These are phyloP conservation scores for Grifola frondosa DNA, from an alignment of 1,284 basidiomycete species.

Conservation along the genomic window DNA sequence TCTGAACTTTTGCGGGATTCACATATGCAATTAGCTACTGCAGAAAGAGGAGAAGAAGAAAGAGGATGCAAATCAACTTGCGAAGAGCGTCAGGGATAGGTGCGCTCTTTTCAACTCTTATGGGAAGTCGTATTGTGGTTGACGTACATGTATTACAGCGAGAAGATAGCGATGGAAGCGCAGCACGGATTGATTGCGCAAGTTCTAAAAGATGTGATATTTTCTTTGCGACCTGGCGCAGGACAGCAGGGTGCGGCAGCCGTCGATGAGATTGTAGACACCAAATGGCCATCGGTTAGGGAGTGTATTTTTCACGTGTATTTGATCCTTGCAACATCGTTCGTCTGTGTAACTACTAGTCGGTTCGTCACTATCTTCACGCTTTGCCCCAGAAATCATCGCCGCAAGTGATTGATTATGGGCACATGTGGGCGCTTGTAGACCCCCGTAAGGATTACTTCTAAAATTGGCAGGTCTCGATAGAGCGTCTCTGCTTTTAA, in stretches of 20 bases:
- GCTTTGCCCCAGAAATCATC: too few relatives aligned
- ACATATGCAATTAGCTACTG: constrained; percentile 24
- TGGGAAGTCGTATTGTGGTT: too few relatives aligned
- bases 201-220: constrained; percentile 85
- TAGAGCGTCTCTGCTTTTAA: too few relatives aligned
- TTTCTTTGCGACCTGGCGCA: constrained; percentile 59
- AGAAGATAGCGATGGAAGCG: constrained; percentile 83
- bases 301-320: not conserved
- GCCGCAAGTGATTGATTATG: too few relatives aligned
- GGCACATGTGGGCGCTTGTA: too few relatives aligned
- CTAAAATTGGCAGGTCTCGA: too few relatives aligned
- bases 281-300: constrained; percentile 38
- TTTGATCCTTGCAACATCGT: not conserved
- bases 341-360: too few relatives aligned
- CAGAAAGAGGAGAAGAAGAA: constrained; percentile 73
- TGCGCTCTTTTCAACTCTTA: constrained; percentile 32
- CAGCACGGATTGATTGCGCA: constrained; percentile 91
- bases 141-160: constrained; percentile 52
- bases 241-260: constrained; percentile 17
- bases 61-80: constrained; percentile 74
- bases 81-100: constrained; percentile 85
- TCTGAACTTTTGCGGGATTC: not conserved
- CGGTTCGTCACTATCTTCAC: too few relatives aligned
- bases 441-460: too few relatives aligned
- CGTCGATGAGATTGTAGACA: constrained; percentile 37